phyloP scores from a whole-genome alignment of 2,329 filamentous ascomycete species.

The Alternaria novae-zelandiae region DNA sequence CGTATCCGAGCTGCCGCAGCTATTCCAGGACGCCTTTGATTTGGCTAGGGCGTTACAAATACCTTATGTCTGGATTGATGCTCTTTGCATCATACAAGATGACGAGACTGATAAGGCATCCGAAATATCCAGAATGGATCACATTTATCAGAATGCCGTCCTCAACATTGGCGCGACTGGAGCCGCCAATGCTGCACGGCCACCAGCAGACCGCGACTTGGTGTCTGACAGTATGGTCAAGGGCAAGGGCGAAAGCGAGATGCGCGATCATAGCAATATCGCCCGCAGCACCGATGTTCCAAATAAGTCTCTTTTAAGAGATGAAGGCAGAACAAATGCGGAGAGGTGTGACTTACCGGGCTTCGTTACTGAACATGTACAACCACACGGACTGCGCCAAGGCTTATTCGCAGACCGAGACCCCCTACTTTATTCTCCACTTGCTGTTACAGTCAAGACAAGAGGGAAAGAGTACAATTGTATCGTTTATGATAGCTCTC shows the following conservation, averaged over 20 bases:
- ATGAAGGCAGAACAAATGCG: rapidly evolving
- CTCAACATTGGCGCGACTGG: neutral
- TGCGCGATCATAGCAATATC: rapidly evolving
- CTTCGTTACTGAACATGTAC: neutral
- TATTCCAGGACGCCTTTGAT: neutral
- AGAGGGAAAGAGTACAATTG: rapidly evolving
- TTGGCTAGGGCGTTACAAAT: neutral
- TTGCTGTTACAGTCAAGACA: rapidly evolving
- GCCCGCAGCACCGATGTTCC: neutral
- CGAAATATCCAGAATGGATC: neutral
- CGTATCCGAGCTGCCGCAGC: rapidly evolving
- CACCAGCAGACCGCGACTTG: neutral
- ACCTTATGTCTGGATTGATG: neutral
- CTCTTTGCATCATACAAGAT: neutral
- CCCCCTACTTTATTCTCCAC: rapidly evolving
- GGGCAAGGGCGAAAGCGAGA: neutral
- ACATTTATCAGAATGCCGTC: neutral
- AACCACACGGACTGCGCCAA: rapidly evolving
- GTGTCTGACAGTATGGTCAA: rapidly evolving
- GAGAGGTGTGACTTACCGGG: neutral
- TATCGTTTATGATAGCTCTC: rapidly evolving
- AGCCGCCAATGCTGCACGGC: neutral
- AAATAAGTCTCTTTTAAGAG: rapidly evolving
- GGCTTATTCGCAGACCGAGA: neutral
- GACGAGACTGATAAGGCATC: neutral